phyloP scores from a whole-genome alignment of 106 monocot genomes.

The Xerophyta viscosa region DNA sequence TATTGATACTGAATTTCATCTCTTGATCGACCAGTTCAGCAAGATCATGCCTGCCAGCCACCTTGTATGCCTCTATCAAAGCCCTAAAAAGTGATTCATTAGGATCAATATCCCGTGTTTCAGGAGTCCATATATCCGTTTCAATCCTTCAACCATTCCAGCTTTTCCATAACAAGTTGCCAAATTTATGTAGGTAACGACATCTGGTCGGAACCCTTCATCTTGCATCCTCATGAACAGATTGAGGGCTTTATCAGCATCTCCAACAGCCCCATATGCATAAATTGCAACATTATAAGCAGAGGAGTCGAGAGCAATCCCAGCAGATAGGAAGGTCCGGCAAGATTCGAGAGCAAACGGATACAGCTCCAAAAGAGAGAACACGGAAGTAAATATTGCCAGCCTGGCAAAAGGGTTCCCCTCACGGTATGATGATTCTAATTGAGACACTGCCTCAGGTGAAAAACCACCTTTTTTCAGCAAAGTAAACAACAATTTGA shows the following conservation, averaged over 20 bases:
- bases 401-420: constrained; percentile 48
- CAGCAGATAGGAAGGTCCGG: constrained; percentile 27
- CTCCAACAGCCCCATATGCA: constrained; percentile 48
- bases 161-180: constrained; percentile 60
- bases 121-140: constrained; percentile 48
- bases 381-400: constrained; percentile 41
- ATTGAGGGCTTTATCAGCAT: constrained; percentile 57
- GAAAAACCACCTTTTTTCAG: constrained; percentile 52
- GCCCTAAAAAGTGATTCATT: constrained; percentile 42
- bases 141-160: constrained; percentile 68
- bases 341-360: constrained; percentile 40
- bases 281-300: constrained; percentile 63
- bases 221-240: constrained; percentile 73
- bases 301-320: constrained; percentile 23
- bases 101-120: constrained; percentile 49
- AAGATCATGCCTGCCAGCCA: constrained; percentile 48
- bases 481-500: constrained; percentile 46
- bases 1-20: constrained; percentile 42
- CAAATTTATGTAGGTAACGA: constrained; percentile 61
- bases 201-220: constrained; percentile 45
- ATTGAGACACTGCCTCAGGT: constrained; percentile 37
- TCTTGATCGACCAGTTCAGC: constrained; percentile 63
- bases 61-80: constrained; percentile 36
- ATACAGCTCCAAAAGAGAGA: constrained; percentile 51
- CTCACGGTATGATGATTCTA: constrained; percentile 46